Evolutionary conservation across 108 stramenopile genomes (phyloP).

Genomic region (Pseudonitzschia delicatissima): DNA sequence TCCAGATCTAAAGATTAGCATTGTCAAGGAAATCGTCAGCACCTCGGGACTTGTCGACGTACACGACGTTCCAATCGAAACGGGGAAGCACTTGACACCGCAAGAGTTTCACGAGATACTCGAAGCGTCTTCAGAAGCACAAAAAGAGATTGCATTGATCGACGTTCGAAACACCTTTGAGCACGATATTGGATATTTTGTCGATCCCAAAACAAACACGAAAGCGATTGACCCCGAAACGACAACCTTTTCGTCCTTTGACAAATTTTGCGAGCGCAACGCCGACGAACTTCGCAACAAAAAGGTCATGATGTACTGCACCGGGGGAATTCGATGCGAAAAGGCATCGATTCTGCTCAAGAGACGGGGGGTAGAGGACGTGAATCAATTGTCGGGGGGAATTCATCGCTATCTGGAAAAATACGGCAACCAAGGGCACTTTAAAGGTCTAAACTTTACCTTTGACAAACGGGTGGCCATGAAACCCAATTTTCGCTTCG

Average conservation of each 20-base stretch:
- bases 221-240: slow-evolving; percentile 73
- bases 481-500: slow-evolving; percentile 28
- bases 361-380: slow-evolving; percentile 65
- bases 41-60: slow-evolving; percentile 58
- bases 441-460: slow-evolving; percentile 90
- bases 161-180: slow-evolving; percentile 90
- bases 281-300: slow-evolving; percentile 64
- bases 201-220: slow-evolving; percentile 31
- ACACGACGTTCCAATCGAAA: slow-evolving; percentile 38
- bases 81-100: slow-evolving; percentile 66
- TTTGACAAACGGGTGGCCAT: slow-evolving; percentile 87
- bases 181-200: slow-evolving; percentile 76
- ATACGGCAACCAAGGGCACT: slow-evolving; percentile 78
- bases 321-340: slow-evolving; percentile 76
- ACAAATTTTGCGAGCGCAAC: slow-evolving; percentile 58
- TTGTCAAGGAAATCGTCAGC: slow-evolving; percentile 83
- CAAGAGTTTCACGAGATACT: slow-evolving; percentile 66
- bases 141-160: slow-evolving; percentile 57
- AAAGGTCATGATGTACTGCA: slow-evolving; percentile 94
- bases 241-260: slow-evolving; percentile 72
- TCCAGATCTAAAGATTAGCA: slow-evolving; percentile 73
- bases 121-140: neutral
- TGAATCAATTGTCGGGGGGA: slow-evolving; percentile 85
- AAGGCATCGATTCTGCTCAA: slow-evolving; percentile 76
- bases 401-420: slow-evolving; percentile 92